A percentile compares a stretch with the other conserved stretches of the same genome.
phyloP scores from a whole-genome alignment of 2,329 filamentous ascomycete genomes.

The Xylariales sp. region DNA sequence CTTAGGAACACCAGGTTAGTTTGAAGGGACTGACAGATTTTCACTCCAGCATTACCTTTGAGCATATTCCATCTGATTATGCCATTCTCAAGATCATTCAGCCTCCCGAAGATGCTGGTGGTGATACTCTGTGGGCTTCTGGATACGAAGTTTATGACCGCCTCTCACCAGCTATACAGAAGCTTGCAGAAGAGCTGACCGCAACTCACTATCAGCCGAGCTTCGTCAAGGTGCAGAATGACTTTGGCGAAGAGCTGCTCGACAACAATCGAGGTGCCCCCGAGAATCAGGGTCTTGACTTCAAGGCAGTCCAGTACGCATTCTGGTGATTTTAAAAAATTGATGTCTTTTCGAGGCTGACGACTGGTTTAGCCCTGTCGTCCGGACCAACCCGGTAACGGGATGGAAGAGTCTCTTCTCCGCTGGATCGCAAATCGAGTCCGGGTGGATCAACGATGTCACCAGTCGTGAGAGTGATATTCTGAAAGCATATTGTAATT shows the following conservation, averaged over 20 bases:
- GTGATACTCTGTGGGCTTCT: conserved; percentile 39
- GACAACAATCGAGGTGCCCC: conserved; percentile 20
- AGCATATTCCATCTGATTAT: conserved; percentile 41
- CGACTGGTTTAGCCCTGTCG: conserved; percentile 14
- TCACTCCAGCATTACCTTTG: conserved; percentile 42
- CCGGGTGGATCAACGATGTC: conserved; percentile 24
- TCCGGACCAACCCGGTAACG: conserved; percentile 26
- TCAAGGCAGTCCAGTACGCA: conserved; percentile 24
- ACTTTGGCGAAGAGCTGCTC: conserved; percentile 31
- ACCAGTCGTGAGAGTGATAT: conserved; percentile 26
- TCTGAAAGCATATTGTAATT: conserved; percentile 12
- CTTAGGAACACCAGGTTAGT: too few species aligned
- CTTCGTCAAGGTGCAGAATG: conserved; percentile 25
- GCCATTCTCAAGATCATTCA: conserved; percentile 38
- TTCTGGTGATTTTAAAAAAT: too few species aligned
- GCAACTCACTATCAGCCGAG: conserved; percentile 25
- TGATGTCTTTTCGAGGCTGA: too few species aligned
- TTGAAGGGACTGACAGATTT: too few species aligned
- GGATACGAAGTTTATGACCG: conserved; percentile 37
- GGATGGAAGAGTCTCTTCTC: conserved; percentile 27
- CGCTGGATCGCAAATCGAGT: conserved; percentile 21
- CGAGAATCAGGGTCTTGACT: conserved; percentile 21
- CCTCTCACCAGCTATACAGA: conserved; percentile 18
- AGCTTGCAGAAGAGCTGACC: conserved; percentile 20
- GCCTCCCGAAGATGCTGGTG: conserved; percentile 35